Percentiles rank a stretch among this genome's conserved stretches.
Conservation (phyloP, 1,139 yeast genomes). For the Spencermartinsiella ligniputridi region DNA sequence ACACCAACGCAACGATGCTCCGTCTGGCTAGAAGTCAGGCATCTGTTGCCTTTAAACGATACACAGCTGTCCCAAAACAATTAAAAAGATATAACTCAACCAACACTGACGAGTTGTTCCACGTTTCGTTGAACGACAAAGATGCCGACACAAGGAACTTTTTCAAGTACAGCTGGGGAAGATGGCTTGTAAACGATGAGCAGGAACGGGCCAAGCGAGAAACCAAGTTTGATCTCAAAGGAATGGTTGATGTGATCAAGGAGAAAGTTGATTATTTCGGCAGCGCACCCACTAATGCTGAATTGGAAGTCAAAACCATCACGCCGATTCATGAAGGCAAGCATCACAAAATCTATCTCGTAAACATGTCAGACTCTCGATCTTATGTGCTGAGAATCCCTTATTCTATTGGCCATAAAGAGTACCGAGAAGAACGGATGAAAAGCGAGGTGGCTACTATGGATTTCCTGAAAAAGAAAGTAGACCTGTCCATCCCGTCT, state of each 20-base stretch:
- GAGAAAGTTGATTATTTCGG: constrained; percentile 27
- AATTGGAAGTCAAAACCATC: constrained; percentile 59
- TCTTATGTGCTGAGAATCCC: constrained; percentile 76
- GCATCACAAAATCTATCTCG: constrained; percentile 79
- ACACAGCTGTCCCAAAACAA: background rate
- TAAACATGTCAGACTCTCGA: constrained; percentile 58
- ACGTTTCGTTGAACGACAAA: constrained; percentile 38
- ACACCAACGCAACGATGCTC: background rate
- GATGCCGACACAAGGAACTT: constrained; percentile 72
- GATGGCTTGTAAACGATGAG: constrained; percentile 81
- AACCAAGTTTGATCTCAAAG: constrained; percentile 80
- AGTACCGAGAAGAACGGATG: constrained; percentile 60
- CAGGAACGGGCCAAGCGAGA: constrained; percentile 68
- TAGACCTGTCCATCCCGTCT: constrained; percentile 59
- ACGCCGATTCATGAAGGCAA: constrained; percentile 90
- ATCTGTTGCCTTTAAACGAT: background rate
- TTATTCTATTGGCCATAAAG: constrained; percentile 58
- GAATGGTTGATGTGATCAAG: constrained; percentile 43
- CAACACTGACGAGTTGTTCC: constrained; percentile 13
- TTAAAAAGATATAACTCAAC: constrained; percentile 6
- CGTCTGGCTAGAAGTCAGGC: background rate
- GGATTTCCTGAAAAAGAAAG: constrained; percentile 61
- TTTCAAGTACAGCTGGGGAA: constrained; percentile 90
- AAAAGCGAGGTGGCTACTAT: constrained; percentile 91
- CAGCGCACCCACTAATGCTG: constrained; percentile 34